Percentiles rank a stretch among this genome's conserved stretches.
phyloP scores from a whole-genome alignment of 495 filamentous ascomycete species.

The Penicillium tannophilum region DNA sequence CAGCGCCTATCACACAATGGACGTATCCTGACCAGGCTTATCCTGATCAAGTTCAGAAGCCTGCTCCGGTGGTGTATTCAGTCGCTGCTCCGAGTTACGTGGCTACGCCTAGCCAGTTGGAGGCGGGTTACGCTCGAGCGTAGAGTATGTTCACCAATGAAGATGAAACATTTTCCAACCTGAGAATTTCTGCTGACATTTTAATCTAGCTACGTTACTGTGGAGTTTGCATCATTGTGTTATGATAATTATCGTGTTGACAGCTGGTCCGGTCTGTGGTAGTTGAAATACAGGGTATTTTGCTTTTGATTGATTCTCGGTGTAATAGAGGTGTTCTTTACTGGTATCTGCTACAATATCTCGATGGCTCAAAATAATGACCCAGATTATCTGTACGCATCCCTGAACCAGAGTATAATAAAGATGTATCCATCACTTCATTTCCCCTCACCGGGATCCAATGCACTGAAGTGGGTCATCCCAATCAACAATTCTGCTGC shows the following conservation, averaged over 20 bases:
- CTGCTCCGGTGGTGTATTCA: conserved; percentile 10
- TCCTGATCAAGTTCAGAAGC: conserved; percentile 14
- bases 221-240: neutral
- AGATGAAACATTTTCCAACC: neutral
- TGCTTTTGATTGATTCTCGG: too few relatives aligned
- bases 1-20: conserved; percentile 22
- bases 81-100: neutral
- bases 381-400: neutral
- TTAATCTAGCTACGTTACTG: neutral
- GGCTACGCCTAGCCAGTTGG: conserved; percentile 9
- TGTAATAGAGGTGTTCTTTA: neutral
- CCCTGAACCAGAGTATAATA: neutral
- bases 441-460: neutral
- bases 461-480: neutral
- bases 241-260: neutral
- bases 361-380: neutral
- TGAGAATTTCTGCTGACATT: neutral
- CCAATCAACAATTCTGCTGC: neutral
- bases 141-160: neutral
- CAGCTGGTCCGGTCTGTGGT: neutral
- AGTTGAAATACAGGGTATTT: neutral
- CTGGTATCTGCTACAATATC: neutral
- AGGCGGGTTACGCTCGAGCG: conserved; percentile 4
- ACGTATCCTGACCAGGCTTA: conserved; percentile 2
- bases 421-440: neutral